Conservation (phyloP, 1,139 yeast species). For the Hyphopichia pseudoburtonii region DNA sequence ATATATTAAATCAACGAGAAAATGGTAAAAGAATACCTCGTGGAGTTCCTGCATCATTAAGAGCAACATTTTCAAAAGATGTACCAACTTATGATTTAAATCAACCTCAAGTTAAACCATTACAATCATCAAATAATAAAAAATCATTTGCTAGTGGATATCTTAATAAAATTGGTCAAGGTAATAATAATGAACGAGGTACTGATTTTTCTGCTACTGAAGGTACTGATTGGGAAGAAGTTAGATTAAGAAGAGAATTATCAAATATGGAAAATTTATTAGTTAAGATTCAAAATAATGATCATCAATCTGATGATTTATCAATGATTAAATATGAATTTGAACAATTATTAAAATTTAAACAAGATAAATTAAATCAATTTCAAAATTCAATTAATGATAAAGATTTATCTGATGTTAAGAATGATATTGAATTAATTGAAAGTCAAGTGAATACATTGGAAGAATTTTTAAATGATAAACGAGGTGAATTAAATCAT, state of each 20-base stretch:
- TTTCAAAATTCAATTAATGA: conserved; percentile 10
- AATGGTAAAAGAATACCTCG: conserved; percentile 87
- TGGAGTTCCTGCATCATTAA: conserved; percentile 88
- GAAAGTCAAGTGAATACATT: conserved; percentile 64
- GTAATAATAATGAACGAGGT: conserved; percentile 57
- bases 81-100: conserved; percentile 72
- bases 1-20: conserved; percentile 86
- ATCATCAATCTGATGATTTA: conserved; percentile 14
- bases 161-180: conserved; percentile 44
- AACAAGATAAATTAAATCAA: conserved; percentile 37
- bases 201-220: conserved; percentile 75
- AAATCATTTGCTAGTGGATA: conserved; percentile 42
- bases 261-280: conserved; percentile 69
- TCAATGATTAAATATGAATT: conserved; percentile 63
- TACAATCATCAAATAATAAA: conserved; percentile 24
- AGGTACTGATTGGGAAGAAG: conserved; percentile 87
- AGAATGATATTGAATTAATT: conserved; percentile 62
- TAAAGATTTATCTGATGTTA: conserved; percentile 41
- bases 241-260: conserved; percentile 75
- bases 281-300: conserved; percentile 50
- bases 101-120: conserved; percentile 39
- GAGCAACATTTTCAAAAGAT: conserved; percentile 90
- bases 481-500: conserved; percentile 49
- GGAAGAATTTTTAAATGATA: conserved; percentile 53
- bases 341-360: conserved; percentile 77